Base-by-base conservation (phyloP, 2,329 filamentous ascomycete genomes). In the Ophiostoma ulmi region DNA sequence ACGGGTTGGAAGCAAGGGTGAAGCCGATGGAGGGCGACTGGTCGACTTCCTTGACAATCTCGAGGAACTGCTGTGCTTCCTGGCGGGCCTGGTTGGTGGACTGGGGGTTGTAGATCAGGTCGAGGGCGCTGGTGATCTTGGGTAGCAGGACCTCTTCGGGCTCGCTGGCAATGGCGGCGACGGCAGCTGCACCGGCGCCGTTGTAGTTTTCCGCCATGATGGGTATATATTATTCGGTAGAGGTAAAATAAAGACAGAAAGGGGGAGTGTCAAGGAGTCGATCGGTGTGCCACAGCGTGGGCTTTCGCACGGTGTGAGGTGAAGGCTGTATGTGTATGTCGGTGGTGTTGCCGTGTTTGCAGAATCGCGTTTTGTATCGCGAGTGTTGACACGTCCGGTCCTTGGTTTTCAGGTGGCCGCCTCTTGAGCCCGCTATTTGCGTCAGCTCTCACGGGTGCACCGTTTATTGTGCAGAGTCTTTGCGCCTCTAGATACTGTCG, bases 21-120 rank as follows among this genome's bases (percentile, higher is more conserved):
- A 92, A 97, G 75, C 95, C 95, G 81, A 95, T 90, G 67, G 91
- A 88, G 1, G 93, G 92, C 5, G 94, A 94, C 76, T 94, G 89
- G 71, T 87, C 84, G 75, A 91, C 87, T 66, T 87, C 85, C 81
- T 97, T 98, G 76, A 97, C 86, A 31, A 90, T 83, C 78, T 99
- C 95, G 74, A 99, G 90, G 77, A 93, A 97, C 52, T 87, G 81
- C 74, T 95, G 91, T 65, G 95, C 95, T 79, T 95, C 87, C 78
- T 91, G 87, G 74, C 95, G 92, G 70, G 90, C 85, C 74, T 91
- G 86, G 80, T 97, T 97, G 74, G 88, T 85, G 58, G 94, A 94
- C 72, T 88, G 86, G 13, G 94, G 88, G 77, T 88, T 90, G 82
- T 98, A 94, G 73, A 97, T 92, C 75, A 96, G 87, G 76, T 95